phyloP scores from a whole-genome alignment of 208 protist species.

The Trypanosomatidae sp. region DNA sequence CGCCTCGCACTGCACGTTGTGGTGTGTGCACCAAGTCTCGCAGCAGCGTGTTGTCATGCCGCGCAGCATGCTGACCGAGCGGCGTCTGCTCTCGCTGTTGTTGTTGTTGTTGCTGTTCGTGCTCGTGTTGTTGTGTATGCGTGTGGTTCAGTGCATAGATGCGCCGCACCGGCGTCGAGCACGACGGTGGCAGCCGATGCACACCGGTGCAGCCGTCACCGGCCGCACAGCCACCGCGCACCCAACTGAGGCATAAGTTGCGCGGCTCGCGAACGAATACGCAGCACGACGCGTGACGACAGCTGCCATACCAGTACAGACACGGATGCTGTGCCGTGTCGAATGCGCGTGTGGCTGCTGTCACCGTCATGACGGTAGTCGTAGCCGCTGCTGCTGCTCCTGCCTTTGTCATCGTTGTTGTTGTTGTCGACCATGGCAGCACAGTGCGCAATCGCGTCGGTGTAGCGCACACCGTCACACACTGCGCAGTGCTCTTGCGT shows the following conservation, averaged over 20 bases:
- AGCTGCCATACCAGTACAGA: conserved; percentile 54
- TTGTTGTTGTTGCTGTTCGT: not conserved
- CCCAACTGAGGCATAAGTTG: conserved; percentile 73
- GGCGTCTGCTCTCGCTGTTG: not conserved
- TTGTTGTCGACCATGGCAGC: too few species aligned
- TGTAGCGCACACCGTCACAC: too few species aligned
- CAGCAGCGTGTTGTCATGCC: too few species aligned
- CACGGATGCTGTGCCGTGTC: conserved; percentile 40
- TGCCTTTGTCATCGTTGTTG: not conserved
- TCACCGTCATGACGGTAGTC: not conserved
- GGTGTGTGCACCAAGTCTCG: too few species aligned
- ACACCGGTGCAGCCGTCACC: conserved; percentile 37
- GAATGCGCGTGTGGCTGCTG: conserved; percentile 18
- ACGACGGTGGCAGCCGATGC: conserved; percentile 53
- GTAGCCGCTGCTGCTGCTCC: not conserved
- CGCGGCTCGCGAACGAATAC: conserved; percentile 29
- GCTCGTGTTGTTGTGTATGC: conserved; percentile 8
- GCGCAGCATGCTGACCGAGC: not conserved
- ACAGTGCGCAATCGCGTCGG: too few species aligned
- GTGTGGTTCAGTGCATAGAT: conserved; percentile 53
- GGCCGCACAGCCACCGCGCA: conserved; percentile 35
- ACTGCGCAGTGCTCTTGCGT: too few species aligned
- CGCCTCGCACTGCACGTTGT: too few species aligned
- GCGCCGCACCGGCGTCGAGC: conserved; percentile 21
- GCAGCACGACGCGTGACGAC: conserved; percentile 52